Evolutionary conservation across 2,329 filamentous ascomycete genomes (phyloP), one percentile per base, ranked within the genome.

Genomic region (Calonectria naviculata): DNA sequence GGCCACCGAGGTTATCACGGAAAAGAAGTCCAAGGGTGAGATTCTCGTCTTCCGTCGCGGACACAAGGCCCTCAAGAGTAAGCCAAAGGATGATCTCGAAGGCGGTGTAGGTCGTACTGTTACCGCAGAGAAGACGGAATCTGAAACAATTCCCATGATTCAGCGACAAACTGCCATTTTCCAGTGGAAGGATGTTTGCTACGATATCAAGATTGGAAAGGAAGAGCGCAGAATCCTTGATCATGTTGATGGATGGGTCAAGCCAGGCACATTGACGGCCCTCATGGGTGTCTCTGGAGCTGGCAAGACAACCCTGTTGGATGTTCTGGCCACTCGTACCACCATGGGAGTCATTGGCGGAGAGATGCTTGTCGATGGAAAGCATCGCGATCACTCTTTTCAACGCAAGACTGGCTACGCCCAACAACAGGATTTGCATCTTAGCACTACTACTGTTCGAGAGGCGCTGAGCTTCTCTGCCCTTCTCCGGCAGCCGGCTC

Each of bases 351-450:
- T 93, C 29, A 90, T 93, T 42, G 85, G 85, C 17, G 92, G 92
- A 62, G 89, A 93, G 71, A 92, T 93, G 87, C 81, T 93, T 21
- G 91, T 93, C 7, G 90, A 93, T 75, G 92, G 91, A 17, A 86
- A 86, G 34, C 87, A 87, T 64, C 87, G 90, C 38, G 91, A 93
- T 72, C 85, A 86, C 15, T 91, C 89, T 3, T 93, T 93, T 85
- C 91, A 93, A 78, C 89, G 92, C 24, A 92, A 92, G 81, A 93
- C 91, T 1, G 92, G 92, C 54, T 93, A 93, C 74, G 91, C 91
- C 28, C 91, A 93, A 76, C 92, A 93, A 78, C 72, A 93, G 76
- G 92, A 93, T 85, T 84, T 80, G 3, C 78, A 80, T 65, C 67
- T 79, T 1, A 63, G 71, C 15, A 79, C 78, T 0, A 70, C 72